Evolutionary conservation across 306 rosid species (phyloP), one percentile per base, ranked within the genome.

Genomic region (Cucurbita argyrosperma): DNA sequence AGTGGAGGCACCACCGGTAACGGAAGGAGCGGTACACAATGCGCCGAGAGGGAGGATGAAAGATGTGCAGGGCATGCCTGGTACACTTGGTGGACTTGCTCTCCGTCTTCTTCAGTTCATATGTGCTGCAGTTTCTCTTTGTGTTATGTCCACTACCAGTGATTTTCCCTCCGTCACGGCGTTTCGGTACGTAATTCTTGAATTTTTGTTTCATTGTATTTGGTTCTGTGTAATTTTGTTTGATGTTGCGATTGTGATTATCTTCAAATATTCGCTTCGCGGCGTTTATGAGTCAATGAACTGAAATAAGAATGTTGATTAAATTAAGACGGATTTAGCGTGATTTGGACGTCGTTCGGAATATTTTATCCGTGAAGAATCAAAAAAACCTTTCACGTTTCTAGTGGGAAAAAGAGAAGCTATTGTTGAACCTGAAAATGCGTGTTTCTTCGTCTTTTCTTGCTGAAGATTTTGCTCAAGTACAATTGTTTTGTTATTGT

Each of bases 21-120:
- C 74, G 12, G 72, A 77, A 61, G 67, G 49, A 21, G 81, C 78
- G 50, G 77, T 65, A 4, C 80, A 54, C 45, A 53, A 76, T 21
- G 76, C 57, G 53, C 74, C 74, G 63, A 63, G 83, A 61, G 79
- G 63, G 26, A 57, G 84, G 54, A 83, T 77, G 82, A 83, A 83
- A 62, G 87, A 83, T 58, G 74, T 80, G 23, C 87, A 83, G 49
- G 87, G 84, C 30, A 83, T 80, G 87, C 87, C 82, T 10, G 87
- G 87, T 8, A 83, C 87, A 23, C 37, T 40, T 2, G 84, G 87
- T 7, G 73, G 87, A 4, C 74, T 83, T 42, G 69, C 61, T 51
- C 77, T 83, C 6, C 84, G 87, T 57, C 66, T 80, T 7, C 79
- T 62, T 77, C 87, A 83, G 80, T 56, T 80, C n/a, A 8, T 73